Evolutionary conservation across 768 basidiomycete genomes (phyloP), one percentile per base, ranked within the genome.

Genomic region (Kwoniella botswanensis): DNA sequence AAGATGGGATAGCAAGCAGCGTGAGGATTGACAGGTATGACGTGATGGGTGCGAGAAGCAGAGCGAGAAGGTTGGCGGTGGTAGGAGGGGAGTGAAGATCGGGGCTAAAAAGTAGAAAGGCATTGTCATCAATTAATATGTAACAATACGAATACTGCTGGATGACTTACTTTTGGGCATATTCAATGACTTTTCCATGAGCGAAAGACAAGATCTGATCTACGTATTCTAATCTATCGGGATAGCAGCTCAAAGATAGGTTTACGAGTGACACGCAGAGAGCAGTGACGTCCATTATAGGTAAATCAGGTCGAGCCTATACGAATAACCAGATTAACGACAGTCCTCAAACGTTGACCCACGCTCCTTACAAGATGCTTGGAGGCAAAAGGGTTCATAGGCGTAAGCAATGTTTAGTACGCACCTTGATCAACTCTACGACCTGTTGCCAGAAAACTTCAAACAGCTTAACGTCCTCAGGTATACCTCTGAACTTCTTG

Each of bases 361-460:
- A 22, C 44, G 7, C 6, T 57, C 46, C 60, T 55, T 6, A 59
- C 21, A 21, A 26, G 26, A 17, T 22, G 71, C 68, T 35, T 26
- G 26, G 64, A 11, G 13, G 4, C 26, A 26, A 4, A 26, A 2
- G 26, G 26, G 26, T 3, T 26, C 35, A 35, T 35, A 1, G 1
- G 35, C 6, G 35, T 9, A 35, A 35, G 35, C 35, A 35, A 6
- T 35, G 6, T 7, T 35, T 35, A 4, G 18, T 21, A 80, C 88
- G 21, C 75, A 93, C 94, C 89, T 95, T 97, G 86, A 99, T 95
- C 29, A 99, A 88, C 82, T 97, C 92, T 12, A 98, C 95, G 5
- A 98, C 93, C 82, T 99, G 97, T 73, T 92, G 90, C 96, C 97
- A 99, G 82, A 98, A 99, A 12, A 98, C 94, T 81, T 99, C 97